A percentile compares a stretch with the other conserved stretches of the same genome.
These are phyloP conservation scores for Thermothielavioides terrestris DNA, from an alignment of 495 filamentous ascomycete genomes.

Conservation along the genomic window DNA sequence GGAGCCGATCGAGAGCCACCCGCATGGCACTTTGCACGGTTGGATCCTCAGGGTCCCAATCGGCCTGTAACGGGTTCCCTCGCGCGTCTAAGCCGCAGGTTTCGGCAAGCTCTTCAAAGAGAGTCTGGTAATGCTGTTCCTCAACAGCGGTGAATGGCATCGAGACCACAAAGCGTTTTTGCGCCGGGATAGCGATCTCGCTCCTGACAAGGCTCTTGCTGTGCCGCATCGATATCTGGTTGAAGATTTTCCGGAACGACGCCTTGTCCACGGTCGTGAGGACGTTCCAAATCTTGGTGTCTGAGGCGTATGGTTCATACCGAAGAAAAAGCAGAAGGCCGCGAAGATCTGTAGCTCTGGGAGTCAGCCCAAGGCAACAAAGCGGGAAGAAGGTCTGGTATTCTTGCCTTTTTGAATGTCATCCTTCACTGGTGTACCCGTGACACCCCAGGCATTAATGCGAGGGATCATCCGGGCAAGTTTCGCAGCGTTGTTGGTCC, in stretches of 20 bases:
- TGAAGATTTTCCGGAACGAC: slow-evolving; percentile 58
- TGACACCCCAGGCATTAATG: slow-evolving; percentile 84
- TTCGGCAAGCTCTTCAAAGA: slow-evolving; percentile 65
- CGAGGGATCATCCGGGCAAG: slow-evolving; percentile 74
- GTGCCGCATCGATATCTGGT: slow-evolving; percentile 66
- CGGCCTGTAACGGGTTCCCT: slow-evolving; percentile 50
- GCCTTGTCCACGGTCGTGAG: slow-evolving; percentile 50
- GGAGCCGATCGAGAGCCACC: slow-evolving; percentile 45
- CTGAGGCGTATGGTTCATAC: slow-evolving; percentile 63
- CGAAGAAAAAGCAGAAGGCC: slow-evolving; percentile 74
- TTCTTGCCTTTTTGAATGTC: slow-evolving; percentile 46
- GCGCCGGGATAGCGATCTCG: slow-evolving; percentile 63
- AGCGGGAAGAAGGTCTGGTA: no score
- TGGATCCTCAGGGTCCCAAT: slow-evolving; percentile 56
- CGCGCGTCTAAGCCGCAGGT: slow-evolving; percentile 54
- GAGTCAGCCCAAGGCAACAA: no score
- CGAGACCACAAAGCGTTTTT: slow-evolving; percentile 78
- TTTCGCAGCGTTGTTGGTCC: slow-evolving; percentile 71
- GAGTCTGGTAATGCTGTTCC: slow-evolving; percentile 69
- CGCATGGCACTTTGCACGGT: slow-evolving; percentile 54
- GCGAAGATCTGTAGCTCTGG: slow-evolving; percentile 52
- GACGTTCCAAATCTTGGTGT: slow-evolving; percentile 54
- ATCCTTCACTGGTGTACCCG: slow-evolving; percentile 80
- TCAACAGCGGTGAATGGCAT: slow-evolving; percentile 83
- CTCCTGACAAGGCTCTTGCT: slow-evolving; percentile 70